Base-by-base conservation (phyloP, 129 eudicot species). In the Solidago caesia region DNA sequence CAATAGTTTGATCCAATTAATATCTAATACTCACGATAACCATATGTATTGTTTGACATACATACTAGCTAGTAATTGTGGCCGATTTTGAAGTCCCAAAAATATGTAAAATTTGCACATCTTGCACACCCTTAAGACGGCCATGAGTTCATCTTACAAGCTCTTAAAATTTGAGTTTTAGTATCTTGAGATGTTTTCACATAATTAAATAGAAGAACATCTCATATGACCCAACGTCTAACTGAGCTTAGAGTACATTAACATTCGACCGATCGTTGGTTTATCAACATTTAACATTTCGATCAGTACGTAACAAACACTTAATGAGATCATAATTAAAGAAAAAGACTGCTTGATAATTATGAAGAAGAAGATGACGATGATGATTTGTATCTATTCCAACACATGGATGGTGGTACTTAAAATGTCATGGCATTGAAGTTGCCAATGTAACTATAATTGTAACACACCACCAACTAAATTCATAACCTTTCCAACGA, bases 361-460 rank as follows among this genome's bases (percentile, higher is more conserved):
- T 47, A 47, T 48, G 13, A 48, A 9, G 9, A 48, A 21, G 21
- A 21, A 9, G 9, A 7, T 7, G 9, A 25, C 8, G 27, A 58
- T 58, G 26, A 58, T 15, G 64, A 7, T 29, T 58, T 58, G 26
- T 25, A n/a, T n/a, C 13, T 25, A 26, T 58, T 25, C 12, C 2
- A 8, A 4, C 14, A 44, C 49, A 66, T 44, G 44, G 74, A 21
- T 69, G 26, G 69, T 57, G 0, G 29, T 15, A 6, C 26, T 27
- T 64, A 52, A 64, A 44, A 64, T 53, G 16, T 42, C 65, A 42
- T 66, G 71, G 2, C 66, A 66, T 39, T 66, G 67, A 75, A 56
- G 58, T 58, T 67, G 80, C 80, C 80, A 55, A 21, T 15, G 2
- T 75, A 75, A 75, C 80, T 75, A 67, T 43, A 78, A 79, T 66